Base-by-base conservation (phyloP, 441 rosid genomes). In the Euphorbia corollata region DNA sequence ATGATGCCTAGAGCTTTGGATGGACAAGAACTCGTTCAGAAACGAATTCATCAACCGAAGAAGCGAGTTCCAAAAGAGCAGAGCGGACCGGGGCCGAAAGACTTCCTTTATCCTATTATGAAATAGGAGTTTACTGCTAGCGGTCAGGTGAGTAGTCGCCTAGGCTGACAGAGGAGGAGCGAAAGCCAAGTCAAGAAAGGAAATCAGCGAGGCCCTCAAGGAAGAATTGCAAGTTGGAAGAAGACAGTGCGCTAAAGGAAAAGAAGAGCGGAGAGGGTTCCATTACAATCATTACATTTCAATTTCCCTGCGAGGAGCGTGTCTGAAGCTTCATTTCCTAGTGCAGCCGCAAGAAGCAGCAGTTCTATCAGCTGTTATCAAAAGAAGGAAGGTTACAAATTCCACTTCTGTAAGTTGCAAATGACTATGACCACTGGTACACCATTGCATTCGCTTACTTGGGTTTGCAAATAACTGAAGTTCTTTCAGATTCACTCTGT, bases 241-340 rank as follows among this genome's bases (percentile, higher is more conserved):
- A 74, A 69, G 84, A 74, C 59, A 67, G 47, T 0, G 47, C 61
- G 32, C 67, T 66, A 41, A 64, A 24, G 36, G 80, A 80, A 75
- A 75, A 27, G 68, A 60, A 74, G 60, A 73, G 65, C 60, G 59
- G 91, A 77, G 70, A 83, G 88, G 73, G 27, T 59, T 18, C 89
- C 96, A 41, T 83, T 90, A 64, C 85, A 85, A 62, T 70, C 75
- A 65, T 65, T 87, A 69, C 63, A 73, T 63, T 75, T 61, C 50
- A 69, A 81, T 61, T 67, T 76, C 24, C 60, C 78, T 0, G 73
- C 79, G 53, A 65, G 63, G 63, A 76, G 68, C 4, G 32, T 27
- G 38, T 73, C 80, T 55, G 75, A 75, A 68, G 76, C 63, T 8
- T 70, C 81, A 24, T 58, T 70, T 45, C 65, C 54, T 38, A 70